These are phyloP conservation scores for Hypholoma fasciculare DNA, from an alignment of 768 basidiomycete species.

Conservation along the genomic window DNA sequence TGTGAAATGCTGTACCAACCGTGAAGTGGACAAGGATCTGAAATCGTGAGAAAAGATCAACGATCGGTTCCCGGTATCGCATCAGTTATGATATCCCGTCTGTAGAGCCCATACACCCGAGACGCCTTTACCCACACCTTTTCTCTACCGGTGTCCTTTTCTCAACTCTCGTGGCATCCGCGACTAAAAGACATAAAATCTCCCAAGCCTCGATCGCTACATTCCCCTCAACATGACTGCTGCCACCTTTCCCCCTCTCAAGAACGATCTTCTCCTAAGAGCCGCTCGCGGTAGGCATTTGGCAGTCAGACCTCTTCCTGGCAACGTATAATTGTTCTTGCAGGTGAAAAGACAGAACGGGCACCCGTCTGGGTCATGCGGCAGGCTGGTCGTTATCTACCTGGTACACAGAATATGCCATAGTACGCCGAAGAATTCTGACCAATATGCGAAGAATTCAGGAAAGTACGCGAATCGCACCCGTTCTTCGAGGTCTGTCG, in stretches of 20 bases:
- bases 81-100: conserved; percentile 1
- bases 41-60: conserved; percentile 12
- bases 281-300: conserved; percentile 68
- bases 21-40: background rate
- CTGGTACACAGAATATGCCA: conserved; percentile 54
- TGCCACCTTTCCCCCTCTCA: conserved; percentile 64
- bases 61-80: conserved; percentile 12
- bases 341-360: conserved; percentile 83
- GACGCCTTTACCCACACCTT: conserved; percentile 7
- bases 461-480: conserved; percentile 79
- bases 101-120: conserved; percentile 9
- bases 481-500: conserved; percentile 97
- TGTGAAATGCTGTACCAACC: background rate
- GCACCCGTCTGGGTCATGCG: conserved; percentile 99
- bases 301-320: background rate
- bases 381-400: conserved; percentile 93
- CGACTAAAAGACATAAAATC: conserved; percentile 9
- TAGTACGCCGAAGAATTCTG: conserved; percentile 7
- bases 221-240: conserved; percentile 30
- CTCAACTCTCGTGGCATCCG: conserved; percentile 19
- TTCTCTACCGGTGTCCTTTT: conserved; percentile 12
- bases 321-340: background rate
- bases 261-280: conserved; percentile 88
- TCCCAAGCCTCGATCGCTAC: background rate
- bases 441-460: conserved; percentile 68